These are phyloP conservation scores for Sphaerostilbella broomeana DNA, from an alignment of 2,329 filamentous ascomycete genomes.

Conservation along the genomic window DNA sequence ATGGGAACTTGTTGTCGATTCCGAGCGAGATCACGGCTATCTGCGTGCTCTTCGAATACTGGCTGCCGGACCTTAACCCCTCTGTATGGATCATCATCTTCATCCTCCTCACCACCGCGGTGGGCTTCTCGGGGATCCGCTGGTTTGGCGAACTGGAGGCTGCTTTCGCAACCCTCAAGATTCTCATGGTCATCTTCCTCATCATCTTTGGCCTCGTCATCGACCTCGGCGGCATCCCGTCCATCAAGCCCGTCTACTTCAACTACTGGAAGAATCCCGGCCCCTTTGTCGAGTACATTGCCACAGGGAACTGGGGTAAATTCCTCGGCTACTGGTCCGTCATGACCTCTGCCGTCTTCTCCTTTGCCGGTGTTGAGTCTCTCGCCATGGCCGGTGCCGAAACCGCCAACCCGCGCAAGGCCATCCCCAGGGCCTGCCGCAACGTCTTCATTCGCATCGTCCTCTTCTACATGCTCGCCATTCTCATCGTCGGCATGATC, in stretches of 20 bases:
- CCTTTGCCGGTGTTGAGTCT: slow-evolving; percentile 59
- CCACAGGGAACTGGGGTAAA: slow-evolving; percentile 48
- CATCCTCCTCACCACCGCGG: slow-evolving; percentile 46
- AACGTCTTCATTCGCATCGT: slow-evolving; percentile 53
- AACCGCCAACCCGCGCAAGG: slow-evolving; percentile 47
- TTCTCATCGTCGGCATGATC: slow-evolving; percentile 64
- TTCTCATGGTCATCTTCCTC: slow-evolving; percentile 55
- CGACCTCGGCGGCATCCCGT: slow-evolving; percentile 55
- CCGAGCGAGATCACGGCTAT: slow-evolving; percentile 57
- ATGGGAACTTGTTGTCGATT: slow-evolving; percentile 48
- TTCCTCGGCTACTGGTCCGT: slow-evolving; percentile 63
- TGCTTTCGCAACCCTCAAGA: slow-evolving; percentile 47
- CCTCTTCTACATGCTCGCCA: slow-evolving; percentile 57
- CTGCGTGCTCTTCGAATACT: slow-evolving; percentile 56
- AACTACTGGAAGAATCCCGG: slow-evolving; percentile 63
- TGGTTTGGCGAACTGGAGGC: slow-evolving; percentile 56
- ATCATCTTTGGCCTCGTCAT: slow-evolving; percentile 57
- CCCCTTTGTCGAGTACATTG: slow-evolving; percentile 61
- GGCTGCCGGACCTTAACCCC: slow-evolving; percentile 49
- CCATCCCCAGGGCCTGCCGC: slow-evolving; percentile 49
- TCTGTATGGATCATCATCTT: slow-evolving; percentile 45
- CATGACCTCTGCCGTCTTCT: slow-evolving; percentile 58
- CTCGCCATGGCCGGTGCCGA: slow-evolving; percentile 57
- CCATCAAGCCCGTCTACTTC: slow-evolving; percentile 55
- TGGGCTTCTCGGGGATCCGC: slow-evolving; percentile 52